Evolutionary conservation across 2,329 filamentous ascomycete genomes (phyloP).

Genomic region (Hymenoscyphus scutula): DNA sequence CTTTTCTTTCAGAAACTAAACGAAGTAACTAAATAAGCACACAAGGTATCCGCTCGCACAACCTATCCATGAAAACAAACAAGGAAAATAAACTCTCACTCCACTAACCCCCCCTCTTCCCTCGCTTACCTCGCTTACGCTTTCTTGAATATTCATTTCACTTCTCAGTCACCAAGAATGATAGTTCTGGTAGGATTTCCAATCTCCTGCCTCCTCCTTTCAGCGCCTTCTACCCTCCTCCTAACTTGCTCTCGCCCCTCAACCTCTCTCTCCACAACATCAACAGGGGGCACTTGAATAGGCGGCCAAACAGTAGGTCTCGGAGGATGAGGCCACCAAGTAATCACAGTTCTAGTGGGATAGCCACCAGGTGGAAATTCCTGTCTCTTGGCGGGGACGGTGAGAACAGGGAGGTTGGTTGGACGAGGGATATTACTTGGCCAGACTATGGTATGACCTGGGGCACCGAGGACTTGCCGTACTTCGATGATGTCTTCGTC

Average conservation of each 20-base stretch:
- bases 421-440: constrained; percentile 3
- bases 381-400: not conserved
- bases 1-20: not conserved
- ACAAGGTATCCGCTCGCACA: no score
- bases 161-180: not conserved
- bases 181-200: not conserved
- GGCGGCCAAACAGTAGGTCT: not conserved
- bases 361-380: not conserved
- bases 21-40: no score
- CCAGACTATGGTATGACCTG: not conserved
- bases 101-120: not conserved
- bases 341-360: not conserved
- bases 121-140: not conserved
- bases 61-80: not conserved
- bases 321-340: not conserved
- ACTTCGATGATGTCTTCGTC: not conserved
- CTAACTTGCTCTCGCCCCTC: not conserved
- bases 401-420: not conserved
- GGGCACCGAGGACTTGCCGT: not conserved
- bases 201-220: not conserved
- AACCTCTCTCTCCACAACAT: not conserved
- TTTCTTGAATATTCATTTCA: not conserved
- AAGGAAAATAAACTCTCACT: not conserved
- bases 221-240: not conserved
- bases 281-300: not conserved